These are phyloP conservation scores for Phytophthora sp. DNA, from an alignment of 352 stramenopile species.

Conservation along the genomic window DNA sequence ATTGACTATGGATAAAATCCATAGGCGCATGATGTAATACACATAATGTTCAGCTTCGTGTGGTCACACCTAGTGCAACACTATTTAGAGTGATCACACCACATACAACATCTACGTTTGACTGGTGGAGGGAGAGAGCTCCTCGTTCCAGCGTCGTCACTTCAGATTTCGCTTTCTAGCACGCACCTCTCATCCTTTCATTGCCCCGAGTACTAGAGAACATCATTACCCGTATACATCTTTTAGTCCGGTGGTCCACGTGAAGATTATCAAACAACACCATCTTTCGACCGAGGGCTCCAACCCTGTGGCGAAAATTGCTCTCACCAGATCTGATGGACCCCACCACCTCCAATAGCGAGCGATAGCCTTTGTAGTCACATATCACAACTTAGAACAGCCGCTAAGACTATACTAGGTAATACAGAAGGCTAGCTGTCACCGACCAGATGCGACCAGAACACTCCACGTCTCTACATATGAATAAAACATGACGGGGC, in stretches of 20 bases:
- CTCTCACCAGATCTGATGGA: conserved; percentile 53
- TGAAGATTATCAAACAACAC: conserved; percentile 48
- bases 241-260: conserved; percentile 30
- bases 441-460: conserved; percentile 24
- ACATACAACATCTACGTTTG: neutral
- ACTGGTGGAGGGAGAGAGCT: neutral
- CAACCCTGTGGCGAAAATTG: conserved; percentile 45
- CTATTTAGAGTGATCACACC: neutral
- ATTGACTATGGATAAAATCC: too few relatives aligned
- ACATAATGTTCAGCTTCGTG: neutral
- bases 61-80: conserved; percentile 1
- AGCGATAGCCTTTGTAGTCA: too few relatives aligned
- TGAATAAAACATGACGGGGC: neutral
- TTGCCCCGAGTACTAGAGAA: too few relatives aligned
- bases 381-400: too few relatives aligned
- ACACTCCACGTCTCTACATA: neutral
- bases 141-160: neutral
- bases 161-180: neutral
- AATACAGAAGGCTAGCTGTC: neutral
- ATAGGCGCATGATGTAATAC: too few relatives aligned
- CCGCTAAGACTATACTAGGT: neutral
- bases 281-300: conserved; percentile 55
- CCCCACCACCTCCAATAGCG: conserved; percentile 10
- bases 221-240: too few relatives aligned
- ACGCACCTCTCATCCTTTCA: neutral